A percentile compares a stretch with the other conserved stretches of the same genome.
Conservation (phyloP, 2,329 filamentous ascomycete genomes). For the Colletotrichum caudatum region DNA sequence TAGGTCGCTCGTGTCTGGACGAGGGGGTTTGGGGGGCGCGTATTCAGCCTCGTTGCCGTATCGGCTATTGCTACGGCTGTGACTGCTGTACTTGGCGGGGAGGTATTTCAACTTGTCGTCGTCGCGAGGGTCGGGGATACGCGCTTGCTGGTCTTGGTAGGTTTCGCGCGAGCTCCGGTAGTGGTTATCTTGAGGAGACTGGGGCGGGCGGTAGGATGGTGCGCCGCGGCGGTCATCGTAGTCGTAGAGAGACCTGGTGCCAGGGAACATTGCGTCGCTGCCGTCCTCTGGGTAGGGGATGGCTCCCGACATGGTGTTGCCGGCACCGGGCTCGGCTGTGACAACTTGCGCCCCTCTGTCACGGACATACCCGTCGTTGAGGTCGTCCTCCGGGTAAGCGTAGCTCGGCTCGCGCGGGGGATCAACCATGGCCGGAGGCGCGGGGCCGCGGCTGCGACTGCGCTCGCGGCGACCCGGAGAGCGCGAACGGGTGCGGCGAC, state of each 20-base stretch:
- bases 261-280: slow-evolving; percentile 54
- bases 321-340: slow-evolving; percentile 34
- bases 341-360: slow-evolving; percentile 40
- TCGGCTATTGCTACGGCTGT: slow-evolving; percentile 46
- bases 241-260: slow-evolving; percentile 53
- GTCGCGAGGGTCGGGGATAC: slow-evolving; percentile 43
- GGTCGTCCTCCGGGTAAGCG: slow-evolving; percentile 57
- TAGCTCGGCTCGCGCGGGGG: slow-evolving; percentile 59
- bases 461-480: slow-evolving; percentile 58
- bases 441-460: slow-evolving; percentile 51
- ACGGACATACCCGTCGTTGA: slow-evolving; percentile 52
- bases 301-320: slow-evolving; percentile 42
- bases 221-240: slow-evolving; percentile 52
- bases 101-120: slow-evolving; percentile 59
- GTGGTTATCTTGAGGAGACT: slow-evolving; percentile 52
- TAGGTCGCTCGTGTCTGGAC: slow-evolving; percentile 50
- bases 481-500: slow-evolving; percentile 60
- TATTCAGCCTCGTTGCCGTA: slow-evolving; percentile 44
- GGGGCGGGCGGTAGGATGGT: slow-evolving; percentile 51
- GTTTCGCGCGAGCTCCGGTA: slow-evolving; percentile 54
- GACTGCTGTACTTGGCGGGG: slow-evolving; percentile 60
- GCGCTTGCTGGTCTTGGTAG: slow-evolving; percentile 47
- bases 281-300: slow-evolving; percentile 56
- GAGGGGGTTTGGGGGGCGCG: slow-evolving; percentile 45
- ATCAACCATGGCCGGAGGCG: slow-evolving; percentile 49